phyloP scores from a whole-genome alignment of 768 basidiomycete species.

The Collybia mongolica region DNA sequence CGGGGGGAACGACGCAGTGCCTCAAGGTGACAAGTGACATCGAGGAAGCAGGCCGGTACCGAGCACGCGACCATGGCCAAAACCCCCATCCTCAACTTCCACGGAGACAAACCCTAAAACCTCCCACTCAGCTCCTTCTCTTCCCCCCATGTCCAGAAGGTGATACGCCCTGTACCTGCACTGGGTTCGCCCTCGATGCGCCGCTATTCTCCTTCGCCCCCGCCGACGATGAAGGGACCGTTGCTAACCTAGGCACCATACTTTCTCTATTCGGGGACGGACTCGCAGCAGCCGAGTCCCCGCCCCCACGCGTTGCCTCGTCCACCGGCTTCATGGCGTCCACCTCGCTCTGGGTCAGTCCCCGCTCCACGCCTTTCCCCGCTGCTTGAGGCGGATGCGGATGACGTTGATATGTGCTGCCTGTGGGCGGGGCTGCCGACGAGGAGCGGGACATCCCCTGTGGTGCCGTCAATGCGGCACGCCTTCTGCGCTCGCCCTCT shows the following conservation, averaged over 20 bases:
- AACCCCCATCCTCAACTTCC: too few species aligned
- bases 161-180: too few species aligned
- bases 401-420: background rate
- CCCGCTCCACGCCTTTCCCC: slow-evolving; percentile 4
- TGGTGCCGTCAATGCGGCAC: slow-evolving; percentile 13
- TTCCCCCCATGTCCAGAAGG: too few species aligned
- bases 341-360: slow-evolving; percentile 36
- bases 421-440: too few species aligned
- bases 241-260: background rate
- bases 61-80: too few species aligned
- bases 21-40: too few species aligned
- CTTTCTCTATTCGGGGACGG: slow-evolving; percentile 8
- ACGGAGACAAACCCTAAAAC: too few species aligned
- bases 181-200: too few species aligned
- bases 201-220: slow-evolving; percentile 20
- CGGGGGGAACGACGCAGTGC: too few species aligned
- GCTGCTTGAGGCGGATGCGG: background rate
- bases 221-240: slow-evolving; percentile 2
- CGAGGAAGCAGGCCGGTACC: too few species aligned
- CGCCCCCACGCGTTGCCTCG: slow-evolving; percentile 24
- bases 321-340: slow-evolving; percentile 80
- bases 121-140: too few species aligned
- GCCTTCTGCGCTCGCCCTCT: slow-evolving; percentile 35
- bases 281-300: slow-evolving; percentile 3
- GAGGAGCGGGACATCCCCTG: background rate